phyloP scores from a whole-genome alignment of 2,329 filamentous ascomycete genomes.

The Penicillium sp. region DNA sequence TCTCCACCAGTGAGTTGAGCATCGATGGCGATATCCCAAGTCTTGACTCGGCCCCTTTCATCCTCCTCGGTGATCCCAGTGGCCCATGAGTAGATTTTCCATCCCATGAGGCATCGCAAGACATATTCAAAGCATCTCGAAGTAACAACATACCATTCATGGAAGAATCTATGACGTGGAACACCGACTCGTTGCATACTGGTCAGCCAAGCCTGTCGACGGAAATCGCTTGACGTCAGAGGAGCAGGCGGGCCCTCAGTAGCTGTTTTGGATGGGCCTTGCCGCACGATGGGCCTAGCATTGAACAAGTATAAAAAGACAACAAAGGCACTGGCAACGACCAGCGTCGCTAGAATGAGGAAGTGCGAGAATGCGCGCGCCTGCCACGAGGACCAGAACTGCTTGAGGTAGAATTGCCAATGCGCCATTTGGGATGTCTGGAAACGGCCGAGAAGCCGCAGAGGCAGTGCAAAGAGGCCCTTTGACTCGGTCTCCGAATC shows the following conservation, averaged over 20 bases:
- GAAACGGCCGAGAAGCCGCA: conserved; percentile 54
- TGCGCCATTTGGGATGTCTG: conserved; percentile 26
- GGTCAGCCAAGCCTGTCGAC: conserved; percentile 87
- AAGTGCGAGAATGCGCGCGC: conserved; percentile 43
- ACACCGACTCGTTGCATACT: conserved; percentile 91
- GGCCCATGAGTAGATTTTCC: conserved; percentile 71
- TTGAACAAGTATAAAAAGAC: conserved; percentile 57
- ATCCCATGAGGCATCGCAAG: conserved; percentile 72
- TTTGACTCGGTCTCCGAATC: conserved; percentile 64
- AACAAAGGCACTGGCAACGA: conserved; percentile 57
- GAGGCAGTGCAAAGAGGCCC: conserved; percentile 65
- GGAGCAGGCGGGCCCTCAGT: conserved; percentile 32
- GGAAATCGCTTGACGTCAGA: conserved; percentile 80
- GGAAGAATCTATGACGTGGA: conserved; percentile 78
- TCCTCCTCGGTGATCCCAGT: conserved; percentile 81
- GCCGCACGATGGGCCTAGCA: conserved; percentile 56
- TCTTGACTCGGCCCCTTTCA: conserved; percentile 81
- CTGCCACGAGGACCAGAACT: conserved; percentile 40
- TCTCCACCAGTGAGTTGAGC: conserved; percentile 90
- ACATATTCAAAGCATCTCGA: conserved; percentile 82
- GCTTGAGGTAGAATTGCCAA: conserved; percentile 25
- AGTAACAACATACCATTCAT: conserved; percentile 77
- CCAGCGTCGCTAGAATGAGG: conserved; percentile 51
- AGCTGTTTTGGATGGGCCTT: conserved; percentile 41
- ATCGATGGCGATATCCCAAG: conserved; percentile 90